Conservation (phyloP, 495 filamentous ascomycete genomes). For the Lasiosphaeria ovina region DNA sequence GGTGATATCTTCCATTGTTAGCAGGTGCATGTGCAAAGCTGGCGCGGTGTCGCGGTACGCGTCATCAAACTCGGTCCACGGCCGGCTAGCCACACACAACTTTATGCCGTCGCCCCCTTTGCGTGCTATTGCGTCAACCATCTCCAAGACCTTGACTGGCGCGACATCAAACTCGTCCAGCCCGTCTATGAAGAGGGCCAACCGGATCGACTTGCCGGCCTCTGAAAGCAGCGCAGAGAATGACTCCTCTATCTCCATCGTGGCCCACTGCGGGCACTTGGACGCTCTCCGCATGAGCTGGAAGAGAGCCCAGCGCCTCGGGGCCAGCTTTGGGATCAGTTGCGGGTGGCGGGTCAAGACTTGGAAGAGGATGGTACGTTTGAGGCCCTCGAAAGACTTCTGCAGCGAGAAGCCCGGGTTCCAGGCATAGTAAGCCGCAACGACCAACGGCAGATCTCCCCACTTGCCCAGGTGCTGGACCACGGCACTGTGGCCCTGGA, state of each 20-base stretch:
- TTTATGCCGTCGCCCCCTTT: constrained; percentile 6
- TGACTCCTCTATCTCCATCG: constrained; percentile 13
- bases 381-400: constrained; percentile 13
- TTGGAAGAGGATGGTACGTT: constrained; percentile 9
- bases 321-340: constrained; percentile 5
- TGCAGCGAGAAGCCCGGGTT: constrained; percentile 8
- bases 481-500: not conserved
- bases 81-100: constrained; percentile 17
- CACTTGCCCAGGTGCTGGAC: not conserved
- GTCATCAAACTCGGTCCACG: constrained; percentile 21
- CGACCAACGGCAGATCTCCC: not conserved
- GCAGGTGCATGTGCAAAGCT: constrained; percentile 10
- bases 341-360: not conserved
- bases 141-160: constrained; percentile 2
- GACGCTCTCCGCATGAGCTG: not conserved
- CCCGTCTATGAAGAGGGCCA: constrained; percentile 17
- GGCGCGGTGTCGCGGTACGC: constrained; percentile 10
- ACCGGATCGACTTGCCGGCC: constrained; percentile 7
- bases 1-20: constrained; percentile 11
- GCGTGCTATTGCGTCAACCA: not conserved
- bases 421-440: constrained; percentile 18
- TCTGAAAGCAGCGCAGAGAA: constrained; percentile 3
- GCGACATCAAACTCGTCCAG: constrained; percentile 18
- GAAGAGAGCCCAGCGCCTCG: constrained; percentile 14
- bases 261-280: not conserved